Percentiles rank a stretch among this genome's conserved stretches.
Evolutionary conservation across 352 stramenopile species (phyloP).

Genomic region (Phytophthora sansomeana): DNA sequence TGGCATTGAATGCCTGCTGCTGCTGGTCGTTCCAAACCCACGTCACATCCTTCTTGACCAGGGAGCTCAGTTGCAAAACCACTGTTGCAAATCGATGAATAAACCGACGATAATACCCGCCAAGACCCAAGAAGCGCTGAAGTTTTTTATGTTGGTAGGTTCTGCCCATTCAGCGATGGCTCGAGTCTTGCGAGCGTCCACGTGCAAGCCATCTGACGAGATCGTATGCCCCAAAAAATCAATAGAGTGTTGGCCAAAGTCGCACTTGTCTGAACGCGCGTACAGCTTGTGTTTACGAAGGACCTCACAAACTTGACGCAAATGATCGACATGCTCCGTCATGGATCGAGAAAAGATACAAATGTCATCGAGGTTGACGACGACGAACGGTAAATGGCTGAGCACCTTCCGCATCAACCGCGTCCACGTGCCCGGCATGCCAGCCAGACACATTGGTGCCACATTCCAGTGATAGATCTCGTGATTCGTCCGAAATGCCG

Average conservation of each 20-base stretch:
- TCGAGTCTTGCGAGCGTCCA: conserved; percentile 29
- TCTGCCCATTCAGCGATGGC: conserved; percentile 18
- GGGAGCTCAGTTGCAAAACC: conserved; percentile 17
- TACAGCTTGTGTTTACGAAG: conserved; percentile 25
- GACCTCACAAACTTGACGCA: conserved; percentile 21
- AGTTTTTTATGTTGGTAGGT: conserved; percentile 23
- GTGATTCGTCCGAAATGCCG: neutral
- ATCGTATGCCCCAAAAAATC: conserved; percentile 40
- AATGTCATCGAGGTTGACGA: neutral
- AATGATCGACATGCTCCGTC: neutral
- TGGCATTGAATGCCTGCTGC: neutral
- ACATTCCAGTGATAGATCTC: neutral
- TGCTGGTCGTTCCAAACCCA: neutral
- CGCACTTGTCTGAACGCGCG: conserved; percentile 31
- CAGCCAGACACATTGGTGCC: neutral
- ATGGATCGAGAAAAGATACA: neutral
- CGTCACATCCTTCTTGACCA: conserved; percentile 4
- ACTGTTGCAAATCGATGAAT: conserved; percentile 27
- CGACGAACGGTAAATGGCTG: neutral
- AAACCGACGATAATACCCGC: conserved; percentile 31
- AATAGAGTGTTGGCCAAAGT: conserved; percentile 22
- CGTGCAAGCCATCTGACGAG: conserved; percentile 15
- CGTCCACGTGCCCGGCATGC: neutral
- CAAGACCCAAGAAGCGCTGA: conserved; percentile 34
- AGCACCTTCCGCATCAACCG: neutral